Percentiles rank a stretch among this genome's conserved stretches.
Evolutionary conservation across 768 basidiomycete species (phyloP).

Genomic region (Gloeopeniophorella convolvens): DNA sequence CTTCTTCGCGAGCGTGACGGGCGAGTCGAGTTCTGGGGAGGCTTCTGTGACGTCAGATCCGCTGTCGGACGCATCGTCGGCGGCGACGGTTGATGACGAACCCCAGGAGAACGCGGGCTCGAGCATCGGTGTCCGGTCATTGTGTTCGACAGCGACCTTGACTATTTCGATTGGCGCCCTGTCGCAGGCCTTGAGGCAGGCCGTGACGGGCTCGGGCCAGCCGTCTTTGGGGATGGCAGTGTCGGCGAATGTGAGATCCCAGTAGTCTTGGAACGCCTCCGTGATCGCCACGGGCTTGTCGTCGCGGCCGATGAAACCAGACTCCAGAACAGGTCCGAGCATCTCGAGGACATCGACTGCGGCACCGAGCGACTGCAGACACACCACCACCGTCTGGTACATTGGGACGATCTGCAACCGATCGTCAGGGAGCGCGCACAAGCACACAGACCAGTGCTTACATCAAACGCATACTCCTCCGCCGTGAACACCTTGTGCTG

Average conservation of each 20-base stretch:
- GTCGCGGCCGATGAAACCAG: conserved; percentile 47
- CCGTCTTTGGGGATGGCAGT: conserved; percentile 38
- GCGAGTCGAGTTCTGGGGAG: conserved; percentile 8
- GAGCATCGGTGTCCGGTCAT: neutral
- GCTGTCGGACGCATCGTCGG: conserved; percentile 12
- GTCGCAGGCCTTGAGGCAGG: conserved; percentile 27
- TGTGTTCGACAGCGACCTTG: neutral
- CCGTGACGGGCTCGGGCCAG: conserved; percentile 47
- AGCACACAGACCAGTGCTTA: conserved; percentile 22
- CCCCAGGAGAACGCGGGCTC: conserved; percentile 7
- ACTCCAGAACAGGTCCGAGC: conserved; percentile 46
- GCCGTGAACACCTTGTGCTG: conserved; percentile 41
- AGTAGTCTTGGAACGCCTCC: conserved; percentile 57
- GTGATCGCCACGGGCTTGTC: conserved; percentile 39
- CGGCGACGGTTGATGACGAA: conserved; percentile 15
- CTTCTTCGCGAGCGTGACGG: neutral
- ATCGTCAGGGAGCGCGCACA: conserved; percentile 3
- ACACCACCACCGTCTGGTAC: conserved; percentile 53
- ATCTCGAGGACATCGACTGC: conserved; percentile 36
- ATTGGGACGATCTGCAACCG: conserved; percentile 48
- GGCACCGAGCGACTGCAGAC: conserved; percentile 42
- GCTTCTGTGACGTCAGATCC: conserved; percentile 5
- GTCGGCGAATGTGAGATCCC: conserved; percentile 43
- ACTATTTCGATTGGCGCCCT: conserved; percentile 1
- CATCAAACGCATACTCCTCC: conserved; percentile 55